Evolutionary conservation across 495 filamentous ascomycete genomes (phyloP).

Genomic region (Aspergillus asperescens): DNA sequence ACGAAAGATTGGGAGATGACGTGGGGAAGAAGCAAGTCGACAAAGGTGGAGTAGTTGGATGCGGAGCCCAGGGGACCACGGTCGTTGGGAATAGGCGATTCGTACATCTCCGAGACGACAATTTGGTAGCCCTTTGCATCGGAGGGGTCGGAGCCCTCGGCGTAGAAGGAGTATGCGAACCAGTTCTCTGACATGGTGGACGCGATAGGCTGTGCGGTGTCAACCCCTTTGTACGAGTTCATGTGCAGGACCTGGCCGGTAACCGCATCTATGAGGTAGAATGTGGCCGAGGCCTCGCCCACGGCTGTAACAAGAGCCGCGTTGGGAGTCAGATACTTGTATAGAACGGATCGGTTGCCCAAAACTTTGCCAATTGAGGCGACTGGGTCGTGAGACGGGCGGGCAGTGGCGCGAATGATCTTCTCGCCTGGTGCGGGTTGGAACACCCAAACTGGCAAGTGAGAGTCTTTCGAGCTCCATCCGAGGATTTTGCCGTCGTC

Average conservation of each 20-base stretch:
- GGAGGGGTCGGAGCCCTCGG: slow-evolving; percentile 47
- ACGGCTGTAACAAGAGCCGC: slow-evolving; percentile 70
- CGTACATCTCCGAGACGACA: slow-evolving; percentile 81
- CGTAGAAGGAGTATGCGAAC: slow-evolving; percentile 87
- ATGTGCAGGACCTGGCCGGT: slow-evolving; percentile 75
- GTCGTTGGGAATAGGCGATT: slow-evolving; percentile 76
- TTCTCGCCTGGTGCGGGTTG: slow-evolving; percentile 58
- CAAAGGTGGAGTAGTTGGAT: slow-evolving; percentile 66
- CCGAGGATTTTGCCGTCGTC: slow-evolving; percentile 58
- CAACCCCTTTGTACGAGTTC: slow-evolving; percentile 64
- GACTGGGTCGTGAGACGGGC: slow-evolving; percentile 75
- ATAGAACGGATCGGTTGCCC: slow-evolving; percentile 83
- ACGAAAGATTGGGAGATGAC: slow-evolving; percentile 75
- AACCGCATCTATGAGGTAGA: slow-evolving; percentile 83
- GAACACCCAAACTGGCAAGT: slow-evolving; percentile 68
- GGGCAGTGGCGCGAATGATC: slow-evolving; percentile 59
- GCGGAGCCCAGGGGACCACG: slow-evolving; percentile 69
- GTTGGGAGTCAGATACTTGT: slow-evolving; percentile 95
- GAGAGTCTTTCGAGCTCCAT: slow-evolving; percentile 41
- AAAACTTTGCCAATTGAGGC: slow-evolving; percentile 94
- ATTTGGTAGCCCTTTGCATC: slow-evolving; percentile 80
- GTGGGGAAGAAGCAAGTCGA: slow-evolving; percentile 57
- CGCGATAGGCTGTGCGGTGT: slow-evolving; percentile 66
- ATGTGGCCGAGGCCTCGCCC: slow-evolving; percentile 53
- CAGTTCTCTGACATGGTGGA: slow-evolving; percentile 88